Conservation (phyloP, 345 rosid genomes). For the Gossypium longicalyx region DNA sequence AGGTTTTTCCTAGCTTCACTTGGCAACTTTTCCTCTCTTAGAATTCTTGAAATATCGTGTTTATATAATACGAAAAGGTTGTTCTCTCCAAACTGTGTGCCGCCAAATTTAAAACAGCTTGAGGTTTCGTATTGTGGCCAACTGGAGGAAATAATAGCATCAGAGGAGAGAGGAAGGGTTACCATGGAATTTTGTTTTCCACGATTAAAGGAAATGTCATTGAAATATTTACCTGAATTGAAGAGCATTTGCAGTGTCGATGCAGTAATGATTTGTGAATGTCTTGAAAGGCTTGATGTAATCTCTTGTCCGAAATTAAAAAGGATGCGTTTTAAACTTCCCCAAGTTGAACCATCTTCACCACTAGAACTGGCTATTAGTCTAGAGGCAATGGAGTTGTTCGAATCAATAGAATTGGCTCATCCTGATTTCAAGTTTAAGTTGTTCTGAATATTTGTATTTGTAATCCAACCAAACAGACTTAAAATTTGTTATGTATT, state of each 20-base stretch:
- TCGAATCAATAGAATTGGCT: background rate
- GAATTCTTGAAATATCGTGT: fast-evolving
- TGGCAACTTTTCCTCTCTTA: background rate
- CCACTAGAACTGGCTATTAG: too few species aligned
- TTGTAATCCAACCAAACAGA: too few species aligned
- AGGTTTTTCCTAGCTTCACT: background rate
- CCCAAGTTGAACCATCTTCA: background rate
- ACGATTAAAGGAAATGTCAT: background rate
- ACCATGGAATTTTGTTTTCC: background rate
- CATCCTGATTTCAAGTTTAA: background rate
- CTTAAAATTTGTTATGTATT: too few species aligned
- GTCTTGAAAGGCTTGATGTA: background rate
- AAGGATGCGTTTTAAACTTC: background rate
- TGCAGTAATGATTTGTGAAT: slow-evolving; percentile 3
- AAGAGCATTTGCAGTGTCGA: background rate
- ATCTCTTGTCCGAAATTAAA: background rate
- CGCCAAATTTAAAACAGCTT: background rate
- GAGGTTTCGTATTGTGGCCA: fast-evolving
- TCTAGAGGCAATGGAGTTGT: too few species aligned
- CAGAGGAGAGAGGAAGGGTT: background rate
- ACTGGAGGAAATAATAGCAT: background rate
- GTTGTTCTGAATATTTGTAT: too few species aligned
- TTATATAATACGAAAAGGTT: background rate
- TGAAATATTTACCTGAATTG: background rate
- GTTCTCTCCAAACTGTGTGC: background rate